Evolutionary conservation across 2,329 filamentous ascomycete species (phyloP), one percentile per base, ranked within the genome.

Genomic region (Trichoderma asperellum): DNA sequence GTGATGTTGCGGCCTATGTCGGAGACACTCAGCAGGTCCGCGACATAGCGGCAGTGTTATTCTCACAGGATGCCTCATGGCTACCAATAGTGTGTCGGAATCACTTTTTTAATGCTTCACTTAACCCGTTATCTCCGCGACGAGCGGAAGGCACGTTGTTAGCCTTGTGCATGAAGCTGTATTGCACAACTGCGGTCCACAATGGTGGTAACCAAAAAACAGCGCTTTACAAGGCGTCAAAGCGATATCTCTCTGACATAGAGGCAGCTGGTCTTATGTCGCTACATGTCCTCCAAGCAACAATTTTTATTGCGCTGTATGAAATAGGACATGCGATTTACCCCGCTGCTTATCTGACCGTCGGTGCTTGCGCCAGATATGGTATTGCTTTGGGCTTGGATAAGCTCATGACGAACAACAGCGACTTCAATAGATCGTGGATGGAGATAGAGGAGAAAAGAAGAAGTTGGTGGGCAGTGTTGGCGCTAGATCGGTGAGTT

Each of bases 381-480:
- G 37, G 37, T 10, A 32, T 61, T 47, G 58, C 58, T 12, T 29
- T 47, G 40, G 37, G 58, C 29, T 35, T 61, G 18, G 37, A 61
- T 11, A 27, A 32, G 11, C 16, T 61, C 0, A 61, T 61, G 58
- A 47, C 58, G 5, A 29, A 61, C 27, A 61, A 49, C 37, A 49
- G 12, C 18, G 37, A 24, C 0, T 34, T 49, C 1, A n/a, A 34
- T 2, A 21, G 24, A 16, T 32, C 58, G 2, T 61, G 58, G 58
- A 61, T 61, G 58, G 58, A 61, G 21, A 18, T 61, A 47, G 58
- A 61, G n/a, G 58, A 61, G 4, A 61, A 49, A 40, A 61, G 58
- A 8, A 49, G 58, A 32, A 61, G 58, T 5, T 61, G 58, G 58
- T 61, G 58, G 58, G 58, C 24, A 21, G 58, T 61, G 5, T 24